These are phyloP conservation scores for Pelargonium myrrhifolium DNA, from an alignment of 441 rosid genomes.

Conservation along the genomic window DNA sequence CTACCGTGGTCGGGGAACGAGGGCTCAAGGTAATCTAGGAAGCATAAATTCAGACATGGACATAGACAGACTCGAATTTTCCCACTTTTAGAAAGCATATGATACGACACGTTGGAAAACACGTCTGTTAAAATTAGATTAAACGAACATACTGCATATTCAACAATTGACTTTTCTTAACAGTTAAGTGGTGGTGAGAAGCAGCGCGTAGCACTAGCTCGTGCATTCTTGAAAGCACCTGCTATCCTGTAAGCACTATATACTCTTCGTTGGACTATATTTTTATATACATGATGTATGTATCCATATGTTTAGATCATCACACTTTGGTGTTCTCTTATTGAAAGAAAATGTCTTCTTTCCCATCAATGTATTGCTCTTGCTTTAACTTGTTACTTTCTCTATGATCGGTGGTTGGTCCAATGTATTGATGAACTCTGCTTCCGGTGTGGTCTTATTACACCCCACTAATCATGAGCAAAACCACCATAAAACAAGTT, in stretches of 20 bases:
- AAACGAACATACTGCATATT: conserved; percentile 8
- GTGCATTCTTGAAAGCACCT: conserved; percentile 85
- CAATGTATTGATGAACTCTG: background rate
- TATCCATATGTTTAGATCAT: background rate
- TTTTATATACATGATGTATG: conserved; percentile 1
- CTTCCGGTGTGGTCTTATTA: background rate
- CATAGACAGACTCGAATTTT: too few species aligned
- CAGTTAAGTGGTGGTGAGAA: conserved; percentile 99
- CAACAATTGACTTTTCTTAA: conserved; percentile 15
- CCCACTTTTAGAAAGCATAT: too few species aligned
- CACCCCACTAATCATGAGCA: background rate
- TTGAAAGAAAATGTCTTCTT: background rate
- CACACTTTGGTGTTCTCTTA: too few species aligned
- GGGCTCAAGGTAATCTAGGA: conserved; percentile 79
- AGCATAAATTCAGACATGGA: too few species aligned
- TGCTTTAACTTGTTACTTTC: background rate
- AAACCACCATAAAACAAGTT: background rate
- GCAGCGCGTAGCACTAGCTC: conserved; percentile 97
- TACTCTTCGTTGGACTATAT: conserved; percentile 6
- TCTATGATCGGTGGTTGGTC: background rate
- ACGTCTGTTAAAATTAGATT: too few species aligned
- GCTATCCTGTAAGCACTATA: conserved; percentile 64
- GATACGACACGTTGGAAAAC: too few species aligned
- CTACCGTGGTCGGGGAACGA: conserved; percentile 91
- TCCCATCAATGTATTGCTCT: background rate